phyloP scores from a whole-genome alignment of 345 rosid genomes.

The Gossypium ekmanianum region DNA sequence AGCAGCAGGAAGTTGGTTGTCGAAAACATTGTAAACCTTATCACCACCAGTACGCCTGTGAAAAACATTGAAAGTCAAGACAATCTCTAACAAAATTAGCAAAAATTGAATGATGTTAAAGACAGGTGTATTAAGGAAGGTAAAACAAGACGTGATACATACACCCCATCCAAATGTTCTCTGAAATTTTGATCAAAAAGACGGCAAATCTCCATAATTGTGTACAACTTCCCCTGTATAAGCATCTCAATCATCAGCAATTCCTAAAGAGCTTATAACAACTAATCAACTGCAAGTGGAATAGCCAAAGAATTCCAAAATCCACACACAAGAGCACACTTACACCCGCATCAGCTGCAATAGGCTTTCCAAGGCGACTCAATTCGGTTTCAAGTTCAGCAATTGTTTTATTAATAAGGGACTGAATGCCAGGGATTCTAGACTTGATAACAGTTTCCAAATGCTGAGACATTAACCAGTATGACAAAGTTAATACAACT shows the following conservation, averaged over 20 bases:
- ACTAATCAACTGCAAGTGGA: constrained; percentile 1
- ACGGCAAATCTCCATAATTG: constrained; percentile 97
- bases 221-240: constrained; percentile 84
- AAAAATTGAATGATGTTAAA: neutral
- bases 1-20: constrained; percentile 99
- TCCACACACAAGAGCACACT: constrained; percentile 20
- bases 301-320: constrained; percentile 12
- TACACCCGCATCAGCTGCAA: constrained; percentile 99
- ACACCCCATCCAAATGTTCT: constrained; percentile 99
- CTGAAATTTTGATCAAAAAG: constrained; percentile 91
- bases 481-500: too few relatives aligned
- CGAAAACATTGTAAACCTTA: constrained; percentile 86
- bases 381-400: too few relatives aligned
- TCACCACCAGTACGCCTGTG: constrained; percentile 97
- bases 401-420: too few relatives aligned
- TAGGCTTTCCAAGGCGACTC: constrained; percentile 46
- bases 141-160: constrained; percentile 24
- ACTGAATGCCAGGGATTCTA: too few relatives aligned
- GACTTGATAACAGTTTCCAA: too few relatives aligned
- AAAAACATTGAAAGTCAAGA: constrained; percentile 3
- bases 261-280: constrained; percentile 13
- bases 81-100: neutral
- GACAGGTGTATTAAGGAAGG: neutral
- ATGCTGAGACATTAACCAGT: too few relatives aligned
- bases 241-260: constrained; percentile 21